These are phyloP conservation scores for Mariannaea sp. DNA, from an alignment of 2,329 filamentous ascomycete species.

Conservation along the genomic window DNA sequence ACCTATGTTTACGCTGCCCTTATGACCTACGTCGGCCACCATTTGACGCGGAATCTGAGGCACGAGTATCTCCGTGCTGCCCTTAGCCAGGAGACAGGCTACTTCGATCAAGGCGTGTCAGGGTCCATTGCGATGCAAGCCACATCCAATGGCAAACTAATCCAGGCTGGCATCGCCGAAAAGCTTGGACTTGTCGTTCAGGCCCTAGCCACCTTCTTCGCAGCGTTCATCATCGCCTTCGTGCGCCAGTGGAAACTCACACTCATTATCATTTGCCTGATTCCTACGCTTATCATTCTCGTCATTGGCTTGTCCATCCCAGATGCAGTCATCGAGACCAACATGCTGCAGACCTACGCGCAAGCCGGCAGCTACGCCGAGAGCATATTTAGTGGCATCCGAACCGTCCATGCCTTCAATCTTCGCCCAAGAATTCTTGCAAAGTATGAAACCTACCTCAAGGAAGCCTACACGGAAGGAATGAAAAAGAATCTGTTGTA, in stretches of 20 bases:
- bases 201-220: conserved; percentile 44
- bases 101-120: conserved; percentile 50
- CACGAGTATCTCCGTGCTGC: conserved; percentile 55
- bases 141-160: conserved; percentile 46
- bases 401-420: conserved; percentile 51
- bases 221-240: conserved; percentile 48
- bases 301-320: conserved; percentile 35
- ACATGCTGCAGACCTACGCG: conserved; percentile 43
- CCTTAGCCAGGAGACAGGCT: conserved; percentile 55
- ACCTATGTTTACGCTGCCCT: conserved; percentile 52
- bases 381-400: conserved; percentile 43
- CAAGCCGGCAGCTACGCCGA: conserved; percentile 44
- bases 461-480: conserved; percentile 43
- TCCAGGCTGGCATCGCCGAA: conserved; percentile 48
- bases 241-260: conserved; percentile 51
- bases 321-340: conserved; percentile 39
- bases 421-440: conserved; percentile 45
- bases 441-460: conserved; percentile 47
- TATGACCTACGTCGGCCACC: conserved; percentile 55
- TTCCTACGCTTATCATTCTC: conserved; percentile 40
- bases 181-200: conserved; percentile 48
- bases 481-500: conserved; percentile 46
- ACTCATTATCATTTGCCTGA: conserved; percentile 44
- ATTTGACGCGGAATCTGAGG: conserved; percentile 54
- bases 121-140: conserved; percentile 49